Conservation (phyloP, 257 asterid species). For the Lycium barbarum region DNA sequence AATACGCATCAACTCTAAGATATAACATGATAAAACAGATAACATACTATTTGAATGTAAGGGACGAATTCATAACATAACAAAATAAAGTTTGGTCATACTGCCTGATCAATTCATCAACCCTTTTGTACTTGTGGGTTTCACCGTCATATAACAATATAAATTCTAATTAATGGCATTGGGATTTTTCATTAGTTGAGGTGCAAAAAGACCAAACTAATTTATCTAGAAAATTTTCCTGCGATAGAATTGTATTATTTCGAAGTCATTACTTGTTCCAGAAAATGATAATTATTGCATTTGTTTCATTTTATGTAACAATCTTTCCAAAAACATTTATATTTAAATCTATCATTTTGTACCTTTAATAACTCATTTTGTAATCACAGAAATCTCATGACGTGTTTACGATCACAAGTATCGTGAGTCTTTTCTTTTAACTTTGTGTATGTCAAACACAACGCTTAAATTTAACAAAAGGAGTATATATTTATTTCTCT, state of each 20-base stretch:
- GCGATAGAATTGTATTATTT: not conserved
- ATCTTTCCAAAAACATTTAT: not conserved
- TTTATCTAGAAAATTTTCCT: not conserved
- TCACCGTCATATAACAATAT: not conserved
- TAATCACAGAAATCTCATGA: not conserved
- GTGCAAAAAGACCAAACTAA: no score
- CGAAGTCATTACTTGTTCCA: not conserved
- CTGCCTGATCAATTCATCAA: not conserved
- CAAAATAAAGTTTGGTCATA: not conserved
- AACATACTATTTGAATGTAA: not conserved
- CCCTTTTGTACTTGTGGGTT: not conserved
- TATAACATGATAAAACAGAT: not conserved
- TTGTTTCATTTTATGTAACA: not conserved
- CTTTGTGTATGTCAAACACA: no score
- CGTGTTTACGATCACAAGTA: not conserved
- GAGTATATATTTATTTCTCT: no score
- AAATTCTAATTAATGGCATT: not conserved
- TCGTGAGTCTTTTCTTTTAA: not conserved
- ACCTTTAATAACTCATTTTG: not conserved
- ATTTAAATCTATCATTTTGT: not conserved
- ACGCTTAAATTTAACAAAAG: no score
- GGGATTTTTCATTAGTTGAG: not conserved
- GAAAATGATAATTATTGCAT: no score
- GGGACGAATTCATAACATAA: not conserved
- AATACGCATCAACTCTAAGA: not conserved